Base-by-base conservation (phyloP, 345 rosid species). In the Schrenkiella parvula region DNA sequence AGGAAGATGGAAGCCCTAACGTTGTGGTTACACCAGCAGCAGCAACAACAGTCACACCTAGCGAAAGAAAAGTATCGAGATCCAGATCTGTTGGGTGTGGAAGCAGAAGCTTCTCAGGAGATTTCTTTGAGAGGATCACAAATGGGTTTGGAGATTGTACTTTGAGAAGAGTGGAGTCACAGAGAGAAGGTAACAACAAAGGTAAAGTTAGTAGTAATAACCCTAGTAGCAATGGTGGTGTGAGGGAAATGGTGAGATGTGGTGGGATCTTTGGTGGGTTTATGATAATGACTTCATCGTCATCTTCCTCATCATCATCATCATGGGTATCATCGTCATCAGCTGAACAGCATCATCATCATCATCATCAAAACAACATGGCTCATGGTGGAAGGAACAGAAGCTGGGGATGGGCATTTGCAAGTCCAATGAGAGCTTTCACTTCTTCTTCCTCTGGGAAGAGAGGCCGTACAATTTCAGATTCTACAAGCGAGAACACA, bases 41-140 rank as follows among this genome's bases (percentile, higher is more conserved):
- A 25, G 79, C 80, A 8, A 11, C 43, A 13, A 51, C 35, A 28
- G 75, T 80, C 1, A 68, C 89, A 26, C 62, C 50, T n/a, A 68
- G 65, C 6, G 96, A 88, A 66, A 83, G 95, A 42, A 92, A 92
- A 67, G 99, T 95, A 7, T 88, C 99, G n/a, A 87, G 99, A 81
- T 95, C 99, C 71, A 89, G 99, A 85, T 95, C 99, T 61, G 96
- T 90, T 5, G 99, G 99, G 7, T 95, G 99, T 51, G 99, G 99
- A 29, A 91, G 96, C 88, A 71, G 97, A 79, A 95, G 99, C 80
- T 95, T 95, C 73, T 91, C 98, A 0, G 98, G 98, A 6, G 99
- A 95, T 59, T 95, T 95, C 81, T 92, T 95, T 21, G 99, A 88
- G 76, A 90, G 96, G 81, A 87, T 95, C 68, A 92, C 99, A 1